phyloP scores from a whole-genome alignment of 257 asterid species.

The Craterostigma plantagineum region DNA sequence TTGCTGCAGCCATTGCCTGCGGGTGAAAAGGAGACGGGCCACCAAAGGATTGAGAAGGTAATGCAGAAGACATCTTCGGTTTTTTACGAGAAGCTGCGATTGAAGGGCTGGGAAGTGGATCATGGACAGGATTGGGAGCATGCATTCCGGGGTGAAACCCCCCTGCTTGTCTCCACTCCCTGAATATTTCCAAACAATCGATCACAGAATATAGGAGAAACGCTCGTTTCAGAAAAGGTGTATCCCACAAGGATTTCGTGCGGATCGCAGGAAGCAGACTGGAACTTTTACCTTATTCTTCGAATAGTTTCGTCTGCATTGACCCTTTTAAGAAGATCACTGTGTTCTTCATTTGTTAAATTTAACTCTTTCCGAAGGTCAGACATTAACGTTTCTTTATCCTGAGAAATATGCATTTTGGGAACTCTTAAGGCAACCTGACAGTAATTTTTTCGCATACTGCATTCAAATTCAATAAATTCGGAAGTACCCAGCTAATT shows the following conservation, averaged over 20 bases:
- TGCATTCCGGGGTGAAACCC: slow-evolving; percentile 32
- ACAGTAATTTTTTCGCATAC: slow-evolving; percentile 6
- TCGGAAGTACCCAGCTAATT: slow-evolving; percentile 60
- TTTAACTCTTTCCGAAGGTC: slow-evolving; percentile 64
- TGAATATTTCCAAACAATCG: slow-evolving; percentile 5
- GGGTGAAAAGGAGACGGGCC: slow-evolving; percentile 50
- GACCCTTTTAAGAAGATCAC: slow-evolving; percentile 59
- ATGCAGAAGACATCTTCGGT: slow-evolving; percentile 29
- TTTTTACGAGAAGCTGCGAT: slow-evolving; percentile 58
- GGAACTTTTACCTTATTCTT: slow-evolving; percentile 41
- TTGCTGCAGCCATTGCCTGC: slow-evolving; percentile 29
- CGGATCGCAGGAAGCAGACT: not conserved
- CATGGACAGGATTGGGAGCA: slow-evolving; percentile 28
- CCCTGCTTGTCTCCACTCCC: slow-evolving; percentile 62
- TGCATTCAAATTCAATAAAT: not conserved
- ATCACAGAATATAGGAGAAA: slow-evolving; percentile 2
- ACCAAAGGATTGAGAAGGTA: slow-evolving; percentile 52
- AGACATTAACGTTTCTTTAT: slow-evolving; percentile 59
- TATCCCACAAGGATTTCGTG: not conserved
- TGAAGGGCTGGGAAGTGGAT: slow-evolving; percentile 46
- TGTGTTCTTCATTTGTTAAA: slow-evolving; percentile 71
- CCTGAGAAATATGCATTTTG: slow-evolving; percentile 31
- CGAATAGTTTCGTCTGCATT: slow-evolving; percentile 56
- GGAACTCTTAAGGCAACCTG: slow-evolving; percentile 18
- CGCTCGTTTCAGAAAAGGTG: slow-evolving; percentile 2